Evolutionary conservation across 768 basidiomycete species (phyloP).

Genomic region (Leccinum rimulosum): DNA sequence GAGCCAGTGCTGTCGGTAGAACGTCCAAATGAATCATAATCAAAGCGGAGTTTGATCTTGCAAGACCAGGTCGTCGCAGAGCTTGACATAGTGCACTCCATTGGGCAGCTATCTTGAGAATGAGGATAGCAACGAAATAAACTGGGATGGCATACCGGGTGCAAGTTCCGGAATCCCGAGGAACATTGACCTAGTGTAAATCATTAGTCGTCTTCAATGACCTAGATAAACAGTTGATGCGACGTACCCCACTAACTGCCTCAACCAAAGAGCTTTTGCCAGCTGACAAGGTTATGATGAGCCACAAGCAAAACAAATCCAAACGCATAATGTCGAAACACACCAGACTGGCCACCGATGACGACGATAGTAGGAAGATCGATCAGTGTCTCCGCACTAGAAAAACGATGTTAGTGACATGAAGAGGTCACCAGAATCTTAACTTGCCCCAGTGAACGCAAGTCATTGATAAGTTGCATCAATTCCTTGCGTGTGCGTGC

Average conservation of each 20-base stretch:
- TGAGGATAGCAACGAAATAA: background rate
- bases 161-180: constrained; percentile 60
- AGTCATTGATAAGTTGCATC: constrained; percentile 37
- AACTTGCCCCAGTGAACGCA: constrained; percentile 41
- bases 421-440: background rate
- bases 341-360: constrained; percentile 57
- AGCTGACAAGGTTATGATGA: constrained; percentile 32
- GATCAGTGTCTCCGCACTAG: constrained; percentile 38
- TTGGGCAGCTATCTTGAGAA: constrained; percentile 42
- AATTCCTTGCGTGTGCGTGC: constrained; percentile 38
- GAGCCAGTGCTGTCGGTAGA: background rate
- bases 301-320: background rate
- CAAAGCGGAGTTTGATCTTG: constrained; percentile 40
- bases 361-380: constrained; percentile 53
- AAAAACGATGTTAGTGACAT: constrained; percentile 1
- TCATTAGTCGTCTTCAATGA: background rate
- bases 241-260: constrained; percentile 51
- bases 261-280: constrained; percentile 63
- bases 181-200: constrained; percentile 49
- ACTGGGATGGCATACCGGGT: constrained; percentile 39
- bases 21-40: constrained; percentile 31
- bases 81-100: constrained; percentile 50
- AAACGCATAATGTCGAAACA: constrained; percentile 3
- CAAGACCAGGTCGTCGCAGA: constrained; percentile 41
- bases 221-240: background rate